These are phyloP conservation scores for Botrytis galanthina DNA, from an alignment of 2,329 filamentous ascomycete species.

Conservation along the genomic window DNA sequence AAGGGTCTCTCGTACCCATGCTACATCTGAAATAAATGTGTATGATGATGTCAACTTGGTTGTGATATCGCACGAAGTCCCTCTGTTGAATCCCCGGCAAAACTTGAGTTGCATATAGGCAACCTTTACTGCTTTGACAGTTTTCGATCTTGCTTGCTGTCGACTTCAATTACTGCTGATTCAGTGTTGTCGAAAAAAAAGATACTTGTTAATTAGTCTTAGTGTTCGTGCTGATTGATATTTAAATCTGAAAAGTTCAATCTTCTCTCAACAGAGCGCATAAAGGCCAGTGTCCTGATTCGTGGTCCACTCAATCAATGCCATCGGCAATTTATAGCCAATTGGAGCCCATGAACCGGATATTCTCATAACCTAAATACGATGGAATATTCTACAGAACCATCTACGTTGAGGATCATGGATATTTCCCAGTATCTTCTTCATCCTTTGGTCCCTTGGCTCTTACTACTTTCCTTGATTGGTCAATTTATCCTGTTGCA, in stretches of 20 bases:
- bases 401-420: conserved; percentile 13
- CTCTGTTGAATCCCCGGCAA: background rate
- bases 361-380: background rate
- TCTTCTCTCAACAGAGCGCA: background rate
- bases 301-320: background rate
- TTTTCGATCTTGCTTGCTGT: background rate
- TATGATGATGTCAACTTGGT: conserved; percentile 3
- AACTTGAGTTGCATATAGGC: background rate
- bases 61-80: background rate
- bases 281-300: conserved; percentile 1
- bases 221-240: background rate
- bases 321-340: background rate
- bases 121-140: background rate
- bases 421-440: background rate
- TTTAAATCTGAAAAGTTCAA: background rate
- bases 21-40: background rate
- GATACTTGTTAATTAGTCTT: background rate
- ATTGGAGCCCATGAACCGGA: background rate
- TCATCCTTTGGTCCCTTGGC: background rate
- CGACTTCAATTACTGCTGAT: background rate
- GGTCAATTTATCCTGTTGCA: conserved; percentile 22
- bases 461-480: background rate
- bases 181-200: background rate
- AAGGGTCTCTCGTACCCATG: background rate
- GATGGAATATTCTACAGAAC: conserved; percentile 13